A percentile compares a stretch with the other conserved stretches of the same genome.
phyloP scores from a whole-genome alignment of 768 basidiomycete species.

The Boletellus sp. region DNA sequence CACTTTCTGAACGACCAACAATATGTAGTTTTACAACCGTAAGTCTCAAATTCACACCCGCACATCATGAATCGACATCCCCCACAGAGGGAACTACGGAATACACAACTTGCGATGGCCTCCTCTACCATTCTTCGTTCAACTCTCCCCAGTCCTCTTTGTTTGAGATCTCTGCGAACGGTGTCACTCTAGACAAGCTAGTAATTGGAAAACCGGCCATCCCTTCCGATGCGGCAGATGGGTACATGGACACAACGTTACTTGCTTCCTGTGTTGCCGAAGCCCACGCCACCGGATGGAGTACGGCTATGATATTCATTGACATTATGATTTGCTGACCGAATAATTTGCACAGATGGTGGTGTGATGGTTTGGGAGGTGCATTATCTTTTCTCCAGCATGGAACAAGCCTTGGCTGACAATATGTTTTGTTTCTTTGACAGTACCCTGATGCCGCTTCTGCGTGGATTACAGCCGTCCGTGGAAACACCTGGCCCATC shows the following conservation, averaged over 20 bases:
- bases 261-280: constrained; percentile 56
- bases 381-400: not conserved
- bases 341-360: not conserved
- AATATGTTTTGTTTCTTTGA: not conserved
- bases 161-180: constrained; percentile 47
- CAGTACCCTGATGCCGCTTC: constrained; percentile 1
- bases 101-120: constrained; percentile 35
- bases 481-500: not conserved
- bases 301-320: not conserved
- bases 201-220: constrained; percentile 72
- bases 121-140: constrained; percentile 38
- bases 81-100: constrained; percentile 33
- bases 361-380: constrained; percentile 4
- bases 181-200: constrained; percentile 60
- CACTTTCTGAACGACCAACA: not conserved
- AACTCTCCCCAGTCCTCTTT: constrained; percentile 39
- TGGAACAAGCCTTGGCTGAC: not conserved
- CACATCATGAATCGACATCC: not conserved
- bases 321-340: not conserved
- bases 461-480: not conserved
- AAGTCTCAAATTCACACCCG: not conserved
- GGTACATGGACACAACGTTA: constrained; percentile 49
- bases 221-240: constrained; percentile 47
- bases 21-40: constrained; percentile 16
- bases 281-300: constrained; percentile 31